Evolutionary conservation across 1,284 basidiomycete genomes (phyloP), one percentile per base, ranked within the genome.

Genomic region (Melanopsichium pennsylvanicum): DNA sequence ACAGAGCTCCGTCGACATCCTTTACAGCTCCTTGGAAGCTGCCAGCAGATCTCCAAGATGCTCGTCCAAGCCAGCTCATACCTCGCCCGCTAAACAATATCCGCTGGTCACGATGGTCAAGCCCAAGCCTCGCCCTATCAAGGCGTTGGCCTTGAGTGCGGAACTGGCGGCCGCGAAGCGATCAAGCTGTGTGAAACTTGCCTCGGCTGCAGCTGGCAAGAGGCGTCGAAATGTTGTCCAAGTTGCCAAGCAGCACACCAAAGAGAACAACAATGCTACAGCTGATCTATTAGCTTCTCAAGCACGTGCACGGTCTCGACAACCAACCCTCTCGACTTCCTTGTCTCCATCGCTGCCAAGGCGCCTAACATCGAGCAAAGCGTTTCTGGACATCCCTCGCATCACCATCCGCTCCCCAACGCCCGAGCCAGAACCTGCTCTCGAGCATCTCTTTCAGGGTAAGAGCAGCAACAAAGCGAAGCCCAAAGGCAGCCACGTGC

Each of bases 91-190:
- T 25, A 36, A 19, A 22, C 33, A 33, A 0, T 33, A 19, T 27
- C 37, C 60, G 2, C 18, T 26, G 48, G 54, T 45, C 43, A 63
- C 60, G 35, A 63, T 63, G 60, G 60, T 63, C 36, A 63, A 63
- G 18, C 29, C 60, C 18, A 63, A 63, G 16, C 19, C 48, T 5
- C 32, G 43, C 2, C 52, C 60, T 6, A n/a, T 40, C 31, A 56
- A 52, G 16, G 39, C 48, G 0, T n/a, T 63, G 6, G 22, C 25
- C 0, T 19, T 43, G 21, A 57, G 42, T n/a, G 48, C 40, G n/a
- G 60, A 63, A 18, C 15, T 40, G 10, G 39, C 38, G 7, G 42
- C 44, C 12, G 36, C 48, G 1, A 63, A 57, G 33, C 48, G 54
- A 5, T 3, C 32, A 13, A 48, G 32, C 26, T 34, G 22, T 21